A percentile compares a stretch with the other conserved stretches of the same genome.
These are phyloP conservation scores for Isabelozyma rhagii DNA, from an alignment of 805 yeast genomes.

Conservation along the genomic window DNA sequence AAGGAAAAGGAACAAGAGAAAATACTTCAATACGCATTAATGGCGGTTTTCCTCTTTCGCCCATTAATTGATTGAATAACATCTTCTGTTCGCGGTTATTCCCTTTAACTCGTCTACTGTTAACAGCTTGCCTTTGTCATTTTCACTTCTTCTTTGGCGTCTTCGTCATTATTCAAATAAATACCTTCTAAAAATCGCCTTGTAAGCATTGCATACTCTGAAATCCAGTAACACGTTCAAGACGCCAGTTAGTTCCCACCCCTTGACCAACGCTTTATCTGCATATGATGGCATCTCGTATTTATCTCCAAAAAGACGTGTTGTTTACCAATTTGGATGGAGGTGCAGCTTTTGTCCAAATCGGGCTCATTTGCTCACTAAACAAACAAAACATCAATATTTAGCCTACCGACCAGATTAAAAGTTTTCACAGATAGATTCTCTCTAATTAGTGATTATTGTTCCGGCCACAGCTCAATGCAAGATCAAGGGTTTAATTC, in stretches of 20 bases:
- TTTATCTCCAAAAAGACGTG: background rate
- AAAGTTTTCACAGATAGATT: background rate
- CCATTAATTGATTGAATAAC: background rate
- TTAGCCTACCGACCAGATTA: background rate
- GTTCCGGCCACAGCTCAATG: slow-evolving; percentile 9
- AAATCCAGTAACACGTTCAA: too few species aligned
- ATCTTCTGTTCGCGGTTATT: background rate
- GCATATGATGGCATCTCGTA: background rate
- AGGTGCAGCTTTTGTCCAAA: background rate
- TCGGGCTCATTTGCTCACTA: background rate
- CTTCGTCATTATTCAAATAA: background rate
- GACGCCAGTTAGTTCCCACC: too few species aligned
- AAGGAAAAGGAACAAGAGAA: too few species aligned
- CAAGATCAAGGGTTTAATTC: slow-evolving; percentile 32
- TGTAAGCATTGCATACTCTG: too few species aligned
- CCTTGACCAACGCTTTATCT: background rate
- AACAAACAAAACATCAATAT: background rate
- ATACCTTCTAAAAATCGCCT: too few species aligned
- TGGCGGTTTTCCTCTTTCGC: background rate
- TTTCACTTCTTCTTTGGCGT: background rate
- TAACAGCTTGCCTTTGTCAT: background rate
- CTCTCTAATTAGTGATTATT: background rate
- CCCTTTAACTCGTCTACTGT: background rate
- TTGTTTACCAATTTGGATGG: background rate
- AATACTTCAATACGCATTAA: too few species aligned